Evolutionary conservation across 331 rosid species (phyloP).

Genomic region (Dryas integrifolia): DNA sequence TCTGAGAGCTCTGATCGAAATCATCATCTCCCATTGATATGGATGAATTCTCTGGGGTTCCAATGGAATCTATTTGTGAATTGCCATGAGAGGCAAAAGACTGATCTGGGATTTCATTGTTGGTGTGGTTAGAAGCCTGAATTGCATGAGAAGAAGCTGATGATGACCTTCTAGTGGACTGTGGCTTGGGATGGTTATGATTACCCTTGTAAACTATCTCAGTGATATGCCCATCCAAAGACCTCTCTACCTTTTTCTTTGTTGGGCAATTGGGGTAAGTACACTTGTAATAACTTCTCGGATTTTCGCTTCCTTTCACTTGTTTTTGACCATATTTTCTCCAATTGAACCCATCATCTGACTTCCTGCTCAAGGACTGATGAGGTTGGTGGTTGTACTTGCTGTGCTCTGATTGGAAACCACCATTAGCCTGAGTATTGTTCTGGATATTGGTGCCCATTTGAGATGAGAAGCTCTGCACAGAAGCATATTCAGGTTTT

Average conservation of each 20-base stretch:
- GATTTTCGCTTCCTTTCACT: slow-evolving; percentile 97
- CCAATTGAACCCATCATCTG: slow-evolving; percentile 97
- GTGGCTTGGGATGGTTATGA: slow-evolving; percentile 94
- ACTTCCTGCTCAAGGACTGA: slow-evolving; percentile 58
- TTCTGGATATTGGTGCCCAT: slow-evolving; percentile 37
- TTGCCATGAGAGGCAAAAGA: slow-evolving; percentile 49
- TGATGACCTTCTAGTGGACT: slow-evolving; percentile 34
- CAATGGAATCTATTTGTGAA: slow-evolving; percentile 58
- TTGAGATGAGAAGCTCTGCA: slow-evolving; percentile 48
- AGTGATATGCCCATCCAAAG: slow-evolving; percentile 82
- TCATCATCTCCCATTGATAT: slow-evolving; percentile 81
- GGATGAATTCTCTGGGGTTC: slow-evolving; percentile 87
- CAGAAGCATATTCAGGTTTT: slow-evolving; percentile 45
- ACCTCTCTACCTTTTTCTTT: slow-evolving; percentile 88
- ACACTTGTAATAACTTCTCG: slow-evolving; percentile 97
- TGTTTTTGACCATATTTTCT: slow-evolving; percentile 96
- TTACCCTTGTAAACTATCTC: slow-evolving; percentile 93
- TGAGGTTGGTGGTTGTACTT: slow-evolving; percentile 42
- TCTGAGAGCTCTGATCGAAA: slow-evolving; percentile 62
- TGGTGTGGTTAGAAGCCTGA: slow-evolving; percentile 37
- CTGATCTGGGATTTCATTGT: slow-evolving; percentile 50
- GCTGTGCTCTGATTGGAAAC: slow-evolving; percentile 36
- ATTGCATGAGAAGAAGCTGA: slow-evolving; percentile 42
- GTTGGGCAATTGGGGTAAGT: slow-evolving; percentile 88
- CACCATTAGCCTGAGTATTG: slow-evolving; percentile 31